Conservation (phyloP, 2,329 filamentous ascomycete species). For the Thielaviopsis punctulata region DNA sequence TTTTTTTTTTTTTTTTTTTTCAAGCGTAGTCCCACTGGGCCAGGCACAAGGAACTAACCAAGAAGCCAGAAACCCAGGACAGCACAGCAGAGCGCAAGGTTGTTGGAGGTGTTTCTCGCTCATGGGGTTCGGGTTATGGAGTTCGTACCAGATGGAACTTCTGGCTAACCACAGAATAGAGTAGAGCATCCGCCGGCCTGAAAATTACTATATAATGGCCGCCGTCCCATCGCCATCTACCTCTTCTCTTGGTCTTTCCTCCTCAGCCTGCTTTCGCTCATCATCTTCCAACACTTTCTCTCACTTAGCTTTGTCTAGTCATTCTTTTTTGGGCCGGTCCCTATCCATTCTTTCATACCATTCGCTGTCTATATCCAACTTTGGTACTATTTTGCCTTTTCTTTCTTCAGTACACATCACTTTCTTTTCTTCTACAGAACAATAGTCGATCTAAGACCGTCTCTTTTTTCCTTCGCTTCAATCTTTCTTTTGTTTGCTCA, state of each 20-base stretch:
- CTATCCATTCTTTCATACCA: background rate
- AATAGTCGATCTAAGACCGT: background rate
- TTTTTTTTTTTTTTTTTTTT: no score
- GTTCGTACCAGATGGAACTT: no score
- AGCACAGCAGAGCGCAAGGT: no score
- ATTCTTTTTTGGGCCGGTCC: background rate
- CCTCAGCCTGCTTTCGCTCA: background rate
- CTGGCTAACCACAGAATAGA: no score
- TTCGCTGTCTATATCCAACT: background rate
- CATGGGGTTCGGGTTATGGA: background rate
- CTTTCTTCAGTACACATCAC: background rate
- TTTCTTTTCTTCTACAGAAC: background rate
- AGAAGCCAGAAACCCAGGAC: no score
- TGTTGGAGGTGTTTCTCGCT: no score
- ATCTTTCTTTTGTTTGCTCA: no score
- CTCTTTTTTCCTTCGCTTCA: background rate
- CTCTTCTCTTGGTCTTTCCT: conserved; percentile 1
- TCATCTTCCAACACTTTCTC: conserved; percentile 1
- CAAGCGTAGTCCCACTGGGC: no score
- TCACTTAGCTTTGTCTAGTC: background rate
- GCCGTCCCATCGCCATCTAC: conserved; percentile 6
- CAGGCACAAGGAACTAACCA: no score
- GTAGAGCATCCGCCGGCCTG: no score
- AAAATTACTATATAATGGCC: background rate
- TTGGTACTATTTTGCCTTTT: background rate